Evolutionary conservation across 2,329 filamentous ascomycete species (phyloP).

Genomic region (Claviceps humidiphila): DNA sequence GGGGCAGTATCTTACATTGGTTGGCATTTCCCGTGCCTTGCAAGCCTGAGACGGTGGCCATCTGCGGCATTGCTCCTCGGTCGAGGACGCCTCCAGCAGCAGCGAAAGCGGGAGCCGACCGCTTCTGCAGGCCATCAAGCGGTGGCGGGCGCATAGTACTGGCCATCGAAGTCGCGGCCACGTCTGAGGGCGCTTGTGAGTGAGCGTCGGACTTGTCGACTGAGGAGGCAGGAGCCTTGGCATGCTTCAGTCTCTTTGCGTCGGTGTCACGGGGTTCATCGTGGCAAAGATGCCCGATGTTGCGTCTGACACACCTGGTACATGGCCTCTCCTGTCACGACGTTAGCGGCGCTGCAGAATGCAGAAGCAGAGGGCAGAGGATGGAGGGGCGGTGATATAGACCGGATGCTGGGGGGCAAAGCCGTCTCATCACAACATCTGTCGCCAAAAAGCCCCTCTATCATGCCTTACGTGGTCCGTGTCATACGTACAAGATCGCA

Average conservation of each 20-base stretch:
- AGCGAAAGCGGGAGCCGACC: slow-evolving; percentile 27
- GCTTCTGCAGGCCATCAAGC: slow-evolving; percentile 21
- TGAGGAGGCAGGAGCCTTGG: slow-evolving; percentile 27
- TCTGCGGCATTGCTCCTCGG: slow-evolving; percentile 48
- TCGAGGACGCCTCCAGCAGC: slow-evolving; percentile 27
- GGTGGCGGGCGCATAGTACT: slow-evolving; percentile 43
- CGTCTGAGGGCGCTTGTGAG: slow-evolving; percentile 27
- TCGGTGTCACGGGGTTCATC: slow-evolving; percentile 85
- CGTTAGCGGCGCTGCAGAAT: slow-evolving; percentile 14
- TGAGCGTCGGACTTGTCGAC: slow-evolving; percentile 48
- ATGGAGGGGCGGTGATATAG: too few relatives aligned
- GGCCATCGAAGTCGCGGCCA: slow-evolving; percentile 40
- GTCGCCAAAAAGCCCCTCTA: background rate
- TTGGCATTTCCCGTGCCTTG: slow-evolving; percentile 51
- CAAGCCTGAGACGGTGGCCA: slow-evolving; percentile 54
- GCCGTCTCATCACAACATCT: background rate
- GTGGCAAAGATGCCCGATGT: slow-evolving; percentile 96
- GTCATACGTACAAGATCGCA: slow-evolving; percentile 66
- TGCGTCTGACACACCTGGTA: slow-evolving; percentile 93
- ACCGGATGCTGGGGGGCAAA: background rate
- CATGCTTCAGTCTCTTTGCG: slow-evolving; percentile 63
- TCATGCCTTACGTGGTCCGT: background rate
- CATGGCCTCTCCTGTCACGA: slow-evolving; percentile 72
- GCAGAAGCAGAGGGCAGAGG: too few relatives aligned
- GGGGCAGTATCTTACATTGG: slow-evolving; percentile 44